A percentile compares a stretch with the other conserved stretches of the same genome.
These are phyloP conservation scores for Luffa acutangula DNA, from an alignment of 306 rosid genomes.

Conservation along the genomic window DNA sequence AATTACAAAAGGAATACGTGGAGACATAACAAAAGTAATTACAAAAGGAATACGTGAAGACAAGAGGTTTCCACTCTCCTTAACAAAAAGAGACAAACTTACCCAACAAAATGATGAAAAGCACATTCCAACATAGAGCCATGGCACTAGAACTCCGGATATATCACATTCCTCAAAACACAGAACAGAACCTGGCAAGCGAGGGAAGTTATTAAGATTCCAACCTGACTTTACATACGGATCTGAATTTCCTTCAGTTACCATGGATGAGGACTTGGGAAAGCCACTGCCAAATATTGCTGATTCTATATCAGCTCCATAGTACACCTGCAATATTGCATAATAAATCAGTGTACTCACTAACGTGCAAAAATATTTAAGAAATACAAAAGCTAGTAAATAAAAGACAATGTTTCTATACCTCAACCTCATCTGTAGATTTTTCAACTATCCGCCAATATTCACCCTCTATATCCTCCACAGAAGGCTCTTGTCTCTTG, in stretches of 20 bases:
- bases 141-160: conserved; percentile 95
- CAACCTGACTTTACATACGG: conserved; percentile 68
- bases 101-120: conserved; percentile 99
- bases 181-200: conserved; percentile 80
- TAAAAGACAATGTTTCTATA: conserved; percentile 17
- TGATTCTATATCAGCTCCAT: conserved; percentile 95
- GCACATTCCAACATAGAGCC: conserved; percentile 98
- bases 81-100: conserved; percentile 22
- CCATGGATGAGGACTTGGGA: conserved; percentile 51
- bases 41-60: neutral
- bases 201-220: conserved; percentile 85
- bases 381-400: neutral
- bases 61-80: neutral
- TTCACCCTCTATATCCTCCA: conserved; percentile 89
- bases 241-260: conserved; percentile 25
- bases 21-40: neutral
- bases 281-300: conserved; percentile 86
- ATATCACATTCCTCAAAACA: conserved; percentile 82
- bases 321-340: conserved; percentile 50
- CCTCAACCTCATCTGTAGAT: conserved; percentile 93
- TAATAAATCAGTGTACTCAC: conserved; percentile 14
- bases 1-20: neutral
- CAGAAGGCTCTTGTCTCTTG: conserved; percentile 44
- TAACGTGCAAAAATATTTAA: conserved; percentile 3
- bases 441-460: conserved; percentile 90